phyloP scores from a whole-genome alignment of 1,284 basidiomycete genomes.

The Dichomitus squalens region DNA sequence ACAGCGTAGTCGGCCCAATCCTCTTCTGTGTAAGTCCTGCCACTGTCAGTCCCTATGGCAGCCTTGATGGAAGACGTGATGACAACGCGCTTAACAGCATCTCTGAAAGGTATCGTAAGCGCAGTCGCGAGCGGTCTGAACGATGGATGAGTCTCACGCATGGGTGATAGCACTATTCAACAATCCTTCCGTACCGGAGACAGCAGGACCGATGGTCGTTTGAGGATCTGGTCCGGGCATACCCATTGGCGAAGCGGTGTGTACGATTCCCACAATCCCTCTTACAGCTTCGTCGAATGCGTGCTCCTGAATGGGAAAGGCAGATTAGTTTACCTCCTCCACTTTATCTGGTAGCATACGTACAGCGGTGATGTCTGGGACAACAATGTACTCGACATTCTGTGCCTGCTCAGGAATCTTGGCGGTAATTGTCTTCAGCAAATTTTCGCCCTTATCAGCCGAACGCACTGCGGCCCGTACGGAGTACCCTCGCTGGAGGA shows the following conservation, averaged over 20 bases:
- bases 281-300: slow-evolving; percentile 18
- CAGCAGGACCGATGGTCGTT: slow-evolving; percentile 17
- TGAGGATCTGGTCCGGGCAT: slow-evolving; percentile 36
- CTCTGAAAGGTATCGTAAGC: background rate
- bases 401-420: slow-evolving; percentile 38
- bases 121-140: no score
- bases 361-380: slow-evolving; percentile 56
- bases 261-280: slow-evolving; percentile 35
- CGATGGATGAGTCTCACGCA: slow-evolving; percentile 25
- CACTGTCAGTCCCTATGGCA: slow-evolving; percentile 38
- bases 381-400: slow-evolving; percentile 48
- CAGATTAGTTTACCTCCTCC: no score
- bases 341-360: slow-evolving; percentile 4
- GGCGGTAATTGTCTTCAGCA: slow-evolving; percentile 46
- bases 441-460: slow-evolving; percentile 47
- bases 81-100: slow-evolving; percentile 44
- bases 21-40: slow-evolving; percentile 38
- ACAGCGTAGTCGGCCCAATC: slow-evolving; percentile 70
- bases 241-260: slow-evolving; percentile 47
- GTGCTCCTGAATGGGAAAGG: slow-evolving; percentile 9
- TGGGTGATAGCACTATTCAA: background rate
- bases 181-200: slow-evolving; percentile 2
- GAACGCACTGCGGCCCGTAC: slow-evolving; percentile 62
- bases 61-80: slow-evolving; percentile 61
- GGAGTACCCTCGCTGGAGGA: slow-evolving; percentile 44